Evolutionary conservation across 108 stramenopile species (phyloP).

Genomic region (Nitzschia inconspicua): DNA sequence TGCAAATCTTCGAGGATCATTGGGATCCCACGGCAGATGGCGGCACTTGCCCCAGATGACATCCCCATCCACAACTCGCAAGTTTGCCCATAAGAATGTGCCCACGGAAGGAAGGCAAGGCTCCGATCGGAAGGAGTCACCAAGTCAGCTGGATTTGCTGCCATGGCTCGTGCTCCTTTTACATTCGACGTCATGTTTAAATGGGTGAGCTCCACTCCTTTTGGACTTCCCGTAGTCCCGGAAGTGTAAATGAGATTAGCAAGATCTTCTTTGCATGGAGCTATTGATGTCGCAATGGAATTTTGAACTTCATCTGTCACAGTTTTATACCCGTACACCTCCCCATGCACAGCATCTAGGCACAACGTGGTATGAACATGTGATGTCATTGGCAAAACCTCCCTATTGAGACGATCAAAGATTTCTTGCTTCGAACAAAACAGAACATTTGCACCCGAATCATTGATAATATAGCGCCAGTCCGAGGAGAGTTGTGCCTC

Average conservation of each 20-base stretch:
- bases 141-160: slow-evolving; percentile 59
- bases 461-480: slow-evolving; percentile 93
- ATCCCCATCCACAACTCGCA: slow-evolving; percentile 81
- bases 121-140: slow-evolving; percentile 58
- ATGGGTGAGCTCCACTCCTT: slow-evolving; percentile 84
- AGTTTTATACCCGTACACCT: slow-evolving; percentile 84
- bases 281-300: slow-evolving; percentile 59
- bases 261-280: slow-evolving; percentile 75
- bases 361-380: slow-evolving; percentile 61
- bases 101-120: slow-evolving; percentile 91
- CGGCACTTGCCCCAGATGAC: slow-evolving; percentile 77
- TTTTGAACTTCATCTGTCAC: slow-evolving; percentile 51
- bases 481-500: slow-evolving; percentile 92
- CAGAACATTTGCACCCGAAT: slow-evolving; percentile 70
- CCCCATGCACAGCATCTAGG: slow-evolving; percentile 85
- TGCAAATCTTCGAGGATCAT: slow-evolving; percentile 71
- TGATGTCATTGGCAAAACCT: slow-evolving; percentile 72
- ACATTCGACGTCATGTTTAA: slow-evolving; percentile 81
- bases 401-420: slow-evolving; percentile 57
- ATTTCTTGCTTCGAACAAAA: slow-evolving; percentile 83
- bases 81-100: slow-evolving; percentile 92
- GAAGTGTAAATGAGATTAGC: slow-evolving; percentile 91
- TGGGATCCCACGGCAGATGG: slow-evolving; percentile 72
- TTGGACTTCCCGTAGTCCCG: slow-evolving; percentile 94
- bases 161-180: slow-evolving; percentile 59